Evolutionary conservation across 116 monocot species (phyloP), one percentile per base, ranked within the genome.

Genomic region (Phalaenopsis hybrid): DNA sequence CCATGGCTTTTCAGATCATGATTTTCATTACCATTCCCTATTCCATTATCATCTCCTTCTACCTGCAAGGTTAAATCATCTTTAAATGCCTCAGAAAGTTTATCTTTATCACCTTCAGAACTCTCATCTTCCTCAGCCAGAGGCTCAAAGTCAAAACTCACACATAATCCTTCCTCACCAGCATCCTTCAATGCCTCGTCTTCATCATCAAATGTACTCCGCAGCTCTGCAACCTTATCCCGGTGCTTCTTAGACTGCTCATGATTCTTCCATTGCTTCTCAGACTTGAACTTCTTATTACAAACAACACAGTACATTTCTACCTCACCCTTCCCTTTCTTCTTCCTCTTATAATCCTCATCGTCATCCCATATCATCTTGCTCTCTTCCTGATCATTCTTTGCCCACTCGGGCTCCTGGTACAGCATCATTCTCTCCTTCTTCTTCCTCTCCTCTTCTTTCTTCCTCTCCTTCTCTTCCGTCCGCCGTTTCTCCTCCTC

Each of bases 261-360:
- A 49, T 99, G 98, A 77, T 99, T 99, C 88, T 93, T 95, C 98
- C 98, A 99, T 79, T 99, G 98, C 89, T 93, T 99, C 75, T 99
- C 92, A 0, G 98, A 95, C 83, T 93, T 99, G 73, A 99, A 99
- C 82, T 95, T 99, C 84, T 99, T 99, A 81, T 84, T 91, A 79
- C 96, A 96, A 20, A 81, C 92, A 13, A 96, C 92, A 74, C 96
- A 96, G 83, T 96, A 94, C n/a, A 95, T 86, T 48, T 94, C 92
- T 76, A 89, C 79, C 63, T 82, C 83, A 55, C 85, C 83, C 57
- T 88, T 87, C 74, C 79, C 84, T 67, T 82, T 82, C 16, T 83
- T 86, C 25, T 85, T 78, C n/a, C 79, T 74, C 0, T 50, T 79
- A 6, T 86, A 89, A 63, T 89, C 85, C 44, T 69, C 75, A 21